A percentile compares a stretch with the other conserved stretches of the same genome.
phyloP scores from a whole-genome alignment of 345 rosid species.

The Corchorus capsularis region DNA sequence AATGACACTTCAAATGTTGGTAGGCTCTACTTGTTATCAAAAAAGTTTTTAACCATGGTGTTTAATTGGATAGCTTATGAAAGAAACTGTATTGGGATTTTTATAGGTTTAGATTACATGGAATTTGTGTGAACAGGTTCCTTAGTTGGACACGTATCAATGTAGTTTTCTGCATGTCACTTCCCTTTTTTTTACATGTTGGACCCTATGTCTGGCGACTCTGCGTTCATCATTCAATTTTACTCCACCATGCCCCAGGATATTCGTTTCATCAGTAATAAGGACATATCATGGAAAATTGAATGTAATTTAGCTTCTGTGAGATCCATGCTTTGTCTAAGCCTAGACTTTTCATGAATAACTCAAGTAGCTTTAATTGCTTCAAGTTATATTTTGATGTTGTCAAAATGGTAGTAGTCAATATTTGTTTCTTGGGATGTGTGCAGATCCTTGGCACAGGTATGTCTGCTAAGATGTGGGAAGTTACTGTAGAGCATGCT shows the following conservation, averaged over 20 bases:
- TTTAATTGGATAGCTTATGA: not conserved
- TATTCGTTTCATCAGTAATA: not conserved
- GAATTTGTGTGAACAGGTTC: not conserved
- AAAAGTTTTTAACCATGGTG: not conserved
- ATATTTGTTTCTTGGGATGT: conserved; percentile 19
- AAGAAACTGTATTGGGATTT: not conserved
- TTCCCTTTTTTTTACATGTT: not conserved
- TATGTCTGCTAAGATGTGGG: conserved; percentile 99
- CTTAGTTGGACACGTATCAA: not conserved
- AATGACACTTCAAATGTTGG: not conserved
- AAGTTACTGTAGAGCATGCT: conserved; percentile 87
- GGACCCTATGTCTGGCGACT: not conserved
- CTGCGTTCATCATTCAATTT: conserved; percentile 8
- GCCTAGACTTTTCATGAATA: conserved; percentile 8
- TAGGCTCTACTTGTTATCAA: not conserved
- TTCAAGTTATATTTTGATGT: not conserved
- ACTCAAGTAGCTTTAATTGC: not conserved
- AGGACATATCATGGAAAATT: conserved; percentile 12
- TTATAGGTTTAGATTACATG: not conserved
- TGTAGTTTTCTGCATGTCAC: not conserved
- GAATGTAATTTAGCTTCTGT: not conserved
- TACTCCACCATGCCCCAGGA: not conserved
- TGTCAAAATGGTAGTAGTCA: not conserved
- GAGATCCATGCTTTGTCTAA: conserved; percentile 4
- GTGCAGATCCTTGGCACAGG: conserved; percentile 93